Evolutionary conservation across 108 stramenopile species (phyloP).

Genomic region (Cyclotella kingstonii): DNA sequence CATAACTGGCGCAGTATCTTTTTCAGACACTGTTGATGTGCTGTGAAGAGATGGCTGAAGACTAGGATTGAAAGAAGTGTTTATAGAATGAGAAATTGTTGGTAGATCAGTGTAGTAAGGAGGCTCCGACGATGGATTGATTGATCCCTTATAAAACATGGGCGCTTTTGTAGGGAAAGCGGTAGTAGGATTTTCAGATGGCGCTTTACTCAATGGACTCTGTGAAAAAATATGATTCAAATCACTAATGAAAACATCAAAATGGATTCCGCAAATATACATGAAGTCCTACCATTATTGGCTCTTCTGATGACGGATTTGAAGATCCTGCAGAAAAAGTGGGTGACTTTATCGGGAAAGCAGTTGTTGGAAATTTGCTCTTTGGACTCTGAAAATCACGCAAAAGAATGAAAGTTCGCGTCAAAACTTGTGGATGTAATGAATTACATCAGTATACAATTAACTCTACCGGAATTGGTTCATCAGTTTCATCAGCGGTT

Average conservation of each 20-base stretch:
- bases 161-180: no score
- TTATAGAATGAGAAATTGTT: background rate
- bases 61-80: no score
- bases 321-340: background rate
- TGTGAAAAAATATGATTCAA: no score
- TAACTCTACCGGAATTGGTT: background rate
- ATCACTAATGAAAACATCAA: no score
- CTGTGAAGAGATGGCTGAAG: background rate
- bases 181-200: no score
- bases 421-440: background rate
- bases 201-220: no score
- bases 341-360: background rate
- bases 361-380: background rate
- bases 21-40: background rate
- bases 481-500: background rate
- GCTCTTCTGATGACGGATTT: background rate
- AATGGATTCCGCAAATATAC: no score
- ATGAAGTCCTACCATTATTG: no score
- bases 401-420: no score
- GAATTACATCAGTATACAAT: background rate
- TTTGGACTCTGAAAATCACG: background rate
- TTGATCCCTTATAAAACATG: no score
- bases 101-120: slow-evolving; percentile 6
- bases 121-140: background rate
- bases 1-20: background rate